phyloP scores from a whole-genome alignment of 306 rosid species.

The Quercus dentata region DNA sequence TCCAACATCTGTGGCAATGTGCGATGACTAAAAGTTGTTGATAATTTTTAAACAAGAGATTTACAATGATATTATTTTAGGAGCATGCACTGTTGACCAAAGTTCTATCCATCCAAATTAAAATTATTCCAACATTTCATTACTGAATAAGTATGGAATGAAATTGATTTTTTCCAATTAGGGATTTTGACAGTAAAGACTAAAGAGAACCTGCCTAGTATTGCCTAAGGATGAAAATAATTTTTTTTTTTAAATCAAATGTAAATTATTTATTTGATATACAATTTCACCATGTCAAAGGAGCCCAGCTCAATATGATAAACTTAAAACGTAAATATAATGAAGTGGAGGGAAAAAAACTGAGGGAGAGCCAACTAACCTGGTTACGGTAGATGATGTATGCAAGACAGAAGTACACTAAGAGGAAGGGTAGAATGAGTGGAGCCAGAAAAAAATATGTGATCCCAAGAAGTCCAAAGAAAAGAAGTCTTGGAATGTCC shows the following conservation, averaged over 20 bases:
- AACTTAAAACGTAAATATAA: neutral
- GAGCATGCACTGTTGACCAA: neutral
- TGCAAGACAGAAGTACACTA: slow-evolving; percentile 70
- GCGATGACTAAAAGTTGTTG: neutral
- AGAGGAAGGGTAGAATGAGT: slow-evolving; percentile 82
- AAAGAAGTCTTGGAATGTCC: slow-evolving; percentile 76
- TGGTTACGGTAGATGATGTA: slow-evolving; percentile 81
- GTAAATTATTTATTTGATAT: neutral
- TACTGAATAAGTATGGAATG: neutral
- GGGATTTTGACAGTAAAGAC: neutral
- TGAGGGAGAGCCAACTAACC: slow-evolving; percentile 43
- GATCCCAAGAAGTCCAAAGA: slow-evolving; percentile 91
- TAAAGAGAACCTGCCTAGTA: neutral
- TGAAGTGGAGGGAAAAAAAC: neutral
- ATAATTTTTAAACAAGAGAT: neutral
- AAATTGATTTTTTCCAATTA: neutral
- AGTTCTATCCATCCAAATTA: neutral
- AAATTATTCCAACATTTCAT: neutral
- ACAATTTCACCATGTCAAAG: neutral
- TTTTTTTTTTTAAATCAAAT: too few relatives aligned
- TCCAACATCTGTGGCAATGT: neutral
- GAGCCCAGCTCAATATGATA: neutral
- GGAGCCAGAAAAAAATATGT: slow-evolving; percentile 97
- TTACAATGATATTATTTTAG: neutral
- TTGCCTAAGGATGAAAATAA: neutral